Evolutionary conservation across 805 yeast species (phyloP).

Genomic region (Maudiozyma bulderi): DNA sequence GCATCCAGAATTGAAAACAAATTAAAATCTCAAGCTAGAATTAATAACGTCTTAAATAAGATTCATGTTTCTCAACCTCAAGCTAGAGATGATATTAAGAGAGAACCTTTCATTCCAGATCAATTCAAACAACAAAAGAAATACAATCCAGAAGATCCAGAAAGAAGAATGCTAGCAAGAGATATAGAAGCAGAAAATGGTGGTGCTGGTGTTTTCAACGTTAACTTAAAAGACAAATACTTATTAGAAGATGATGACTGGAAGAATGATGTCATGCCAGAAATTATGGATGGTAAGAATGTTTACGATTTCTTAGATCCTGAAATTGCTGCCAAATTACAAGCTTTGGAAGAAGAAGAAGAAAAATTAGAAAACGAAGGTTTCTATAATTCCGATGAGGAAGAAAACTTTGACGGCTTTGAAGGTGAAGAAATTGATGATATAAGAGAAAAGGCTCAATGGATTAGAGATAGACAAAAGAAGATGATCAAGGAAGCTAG

Average conservation of each 20-base stretch:
- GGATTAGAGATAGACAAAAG: conserved; percentile 95
- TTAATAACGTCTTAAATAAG: conserved; percentile 81
- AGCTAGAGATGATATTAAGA: conserved; percentile 73
- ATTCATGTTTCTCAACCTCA: conserved; percentile 91
- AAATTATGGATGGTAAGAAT: conserved; percentile 88
- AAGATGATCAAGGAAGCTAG: conserved; percentile 84
- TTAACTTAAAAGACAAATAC: conserved; percentile 87
- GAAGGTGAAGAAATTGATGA: conserved; percentile 57
- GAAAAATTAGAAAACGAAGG: conserved; percentile 90
- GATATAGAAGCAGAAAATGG: conserved; percentile 93
- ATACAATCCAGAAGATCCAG: conserved; percentile 73
- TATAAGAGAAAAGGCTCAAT: conserved; percentile 74
- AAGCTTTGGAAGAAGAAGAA: conserved; percentile 95
- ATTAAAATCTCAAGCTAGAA: conserved; percentile 85
- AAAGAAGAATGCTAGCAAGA: conserved; percentile 70
- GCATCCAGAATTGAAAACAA: conserved; percentile 95
- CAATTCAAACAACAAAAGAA: conserved; percentile 49
- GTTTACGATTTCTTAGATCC: conserved; percentile 96
- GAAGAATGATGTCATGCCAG: conserved; percentile 97
- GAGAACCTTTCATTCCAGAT: conserved; percentile 79
- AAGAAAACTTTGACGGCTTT: conserved; percentile 61
- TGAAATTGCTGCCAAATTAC: conserved; percentile 85
- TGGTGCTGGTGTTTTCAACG: conserved; percentile 96
- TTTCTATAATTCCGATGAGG: conserved; percentile 84
- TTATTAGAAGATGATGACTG: conserved; percentile 91